Evolutionary conservation across 164 flowering plant species (phyloP), one percentile per base, ranked within the genome.

Genomic region (Kalanchoe fedtschenkoi): DNA sequence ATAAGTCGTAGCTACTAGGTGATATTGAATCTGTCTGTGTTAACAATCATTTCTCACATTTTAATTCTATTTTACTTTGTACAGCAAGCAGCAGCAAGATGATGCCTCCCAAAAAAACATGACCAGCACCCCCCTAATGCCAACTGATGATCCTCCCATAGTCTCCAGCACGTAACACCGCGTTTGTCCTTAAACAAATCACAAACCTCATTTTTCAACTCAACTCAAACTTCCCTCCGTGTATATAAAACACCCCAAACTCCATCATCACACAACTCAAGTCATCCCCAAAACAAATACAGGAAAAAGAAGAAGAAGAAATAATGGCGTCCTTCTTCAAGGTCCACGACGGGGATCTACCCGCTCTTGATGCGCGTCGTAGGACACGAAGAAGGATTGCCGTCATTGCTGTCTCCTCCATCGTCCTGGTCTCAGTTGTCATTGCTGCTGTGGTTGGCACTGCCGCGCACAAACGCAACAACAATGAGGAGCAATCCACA

Each of bases 381-480:
- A 74, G 60, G 47, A 70, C 83, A 4, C 60, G 83, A 26, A 80
- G 66, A 68, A 65, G 87, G 57, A 77, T 80, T 64, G 37, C 69
- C 64, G 74, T 83, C 71, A 77, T 88, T 13, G 19, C 51, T 66
- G 2, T 83, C 2, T 80, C 87, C 2, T 73, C 78, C 13, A 56
- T 89, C 15, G 58, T 83, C 17, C 83, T 86, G 2, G 74, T 77
- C 0, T 73, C 62, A 6, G 59, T 86, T 14, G 60, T 81, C 1
- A 76, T 81, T 3, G 87, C 73, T 0, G 86, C 81, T 0, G 81
- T 80, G 2, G 69, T 84, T 13, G 84, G 86, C 16, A 73, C 76
- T 22, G 17, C 1, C 19, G 24, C 37, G 4, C 56, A n/a, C 16
- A 46, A 9, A 54, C 29, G 22, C 37, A 62, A 7, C 0, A 37